Evolutionary conservation across 139 green algal genomes (phyloP).

Genomic region (Monoraphidium neglectum): DNA sequence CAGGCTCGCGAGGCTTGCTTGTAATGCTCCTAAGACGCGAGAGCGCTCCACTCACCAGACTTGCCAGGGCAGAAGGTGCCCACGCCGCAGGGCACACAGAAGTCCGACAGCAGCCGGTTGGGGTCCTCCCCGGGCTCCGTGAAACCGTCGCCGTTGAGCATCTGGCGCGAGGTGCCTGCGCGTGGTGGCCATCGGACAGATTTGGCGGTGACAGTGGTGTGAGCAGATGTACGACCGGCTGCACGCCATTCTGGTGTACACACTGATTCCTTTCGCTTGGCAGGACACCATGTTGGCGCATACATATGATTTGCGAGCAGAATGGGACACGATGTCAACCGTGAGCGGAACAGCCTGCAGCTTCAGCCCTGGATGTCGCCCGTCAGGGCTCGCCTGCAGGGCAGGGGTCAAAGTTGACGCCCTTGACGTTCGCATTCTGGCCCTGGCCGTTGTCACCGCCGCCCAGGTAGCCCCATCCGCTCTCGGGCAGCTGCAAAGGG

Average conservation of each 20-base stretch:
- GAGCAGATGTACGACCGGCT: too few relatives aligned
- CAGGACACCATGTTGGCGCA: too few relatives aligned
- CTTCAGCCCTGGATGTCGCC: too few relatives aligned
- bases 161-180: conserved; percentile 25
- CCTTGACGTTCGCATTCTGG: conserved; percentile 14
- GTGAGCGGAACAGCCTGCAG: too few relatives aligned
- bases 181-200: too few relatives aligned
- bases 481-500: conserved; percentile 16
- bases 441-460: conserved; percentile 31
- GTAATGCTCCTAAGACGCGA: too few relatives aligned
- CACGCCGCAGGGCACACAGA: conserved; percentile 22
- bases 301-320: too few relatives aligned
- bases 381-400: background rate
- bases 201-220: too few relatives aligned
- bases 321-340: too few relatives aligned
- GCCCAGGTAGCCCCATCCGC: conserved; percentile 28
- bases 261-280: too few relatives aligned
- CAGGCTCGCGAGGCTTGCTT: too few relatives aligned
- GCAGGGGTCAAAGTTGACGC: conserved; percentile 23
- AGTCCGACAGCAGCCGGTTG: conserved; percentile 9
- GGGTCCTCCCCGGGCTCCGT: conserved; percentile 20
- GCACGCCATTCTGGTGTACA: too few relatives aligned
- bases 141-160: conserved; percentile 30
- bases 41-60: background rate
- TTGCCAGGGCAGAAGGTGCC: conserved; percentile 6